Base-by-base conservation (phyloP, 257 asterid genomes). In the Solanum raphanifolium region DNA sequence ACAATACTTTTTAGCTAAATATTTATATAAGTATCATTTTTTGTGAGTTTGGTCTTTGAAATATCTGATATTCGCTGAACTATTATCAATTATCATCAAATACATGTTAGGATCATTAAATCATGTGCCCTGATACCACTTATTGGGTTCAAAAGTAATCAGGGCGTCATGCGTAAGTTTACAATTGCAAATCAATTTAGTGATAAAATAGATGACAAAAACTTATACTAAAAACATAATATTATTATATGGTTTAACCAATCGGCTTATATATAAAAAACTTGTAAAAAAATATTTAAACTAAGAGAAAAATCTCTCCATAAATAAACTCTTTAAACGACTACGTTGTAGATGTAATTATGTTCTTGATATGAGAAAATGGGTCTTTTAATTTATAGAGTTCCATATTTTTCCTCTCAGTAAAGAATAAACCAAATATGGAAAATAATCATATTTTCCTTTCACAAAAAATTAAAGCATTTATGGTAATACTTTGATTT, bases 341-440 rank as follows among this genome's bases (percentile, higher is more conserved):
- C 9, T 55, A 55, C 1, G 0, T 55, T 55, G n/a, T 18, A 1
- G 10, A 55, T 55, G 4, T 18, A 0, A 18, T 55, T 18, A n/a
- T 55, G 65, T 55, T 55, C 10, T 55, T 55, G n/a, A 18, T 55
- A 55, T 18, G n/a, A 18, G 4, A 55, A 55, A 18, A 48, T 0
- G 5, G 1, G 11, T 55, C 11, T 55, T 55, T 20, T 7, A 55
- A 55, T 55, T 18, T 18, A 55, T 7, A 55, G 11, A 7, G 10
- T 7, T 20, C n/a, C 2, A 55, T 18, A 48, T 55, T 18, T 52
- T 55, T 7, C 25, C 11, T 7, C 11, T 21, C 0, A 55, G 5
- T 0, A 55, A 18, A 55, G 65, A 55, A 55, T 55, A 55, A 55
- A 55, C 10, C 9, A 55, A 18, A 55, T 55, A 55, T 55, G 65